phyloP scores from a whole-genome alignment of 257 asterid genomes.

The Nemophila menziesii region DNA sequence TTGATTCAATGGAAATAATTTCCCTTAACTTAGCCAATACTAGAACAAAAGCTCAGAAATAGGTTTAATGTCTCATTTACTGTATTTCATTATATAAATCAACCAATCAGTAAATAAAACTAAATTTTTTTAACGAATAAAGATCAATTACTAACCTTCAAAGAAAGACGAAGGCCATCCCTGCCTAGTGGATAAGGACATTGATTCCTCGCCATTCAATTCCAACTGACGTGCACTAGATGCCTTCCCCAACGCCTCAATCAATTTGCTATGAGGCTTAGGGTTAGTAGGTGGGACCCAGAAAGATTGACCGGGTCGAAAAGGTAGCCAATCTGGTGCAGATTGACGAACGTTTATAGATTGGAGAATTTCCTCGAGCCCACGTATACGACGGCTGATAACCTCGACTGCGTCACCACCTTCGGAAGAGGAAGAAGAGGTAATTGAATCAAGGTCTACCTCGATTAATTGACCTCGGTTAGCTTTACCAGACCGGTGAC shows the following conservation, averaged over 20 bases:
- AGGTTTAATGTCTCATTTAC: too few species aligned
- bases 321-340: slow-evolving; percentile 10
- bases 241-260: neutral
- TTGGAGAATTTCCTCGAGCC: slow-evolving; percentile 2
- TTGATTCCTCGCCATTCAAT: too few species aligned
- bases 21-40: too few species aligned
- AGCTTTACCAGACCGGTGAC: neutral
- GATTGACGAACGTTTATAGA: neutral
- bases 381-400: neutral
- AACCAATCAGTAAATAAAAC: too few species aligned
- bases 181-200: too few species aligned
- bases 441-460: neutral
- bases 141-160: too few species aligned
- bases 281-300: slow-evolving; percentile 2
- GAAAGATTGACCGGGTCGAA: slow-evolving; percentile 2
- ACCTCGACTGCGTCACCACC: neutral
- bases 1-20: too few species aligned
- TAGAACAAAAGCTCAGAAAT: too few species aligned
- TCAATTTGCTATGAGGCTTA: neutral
- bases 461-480: neutral
- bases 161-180: too few species aligned
- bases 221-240: too few species aligned
- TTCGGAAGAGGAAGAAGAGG: neutral
- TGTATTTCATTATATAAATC: too few species aligned
- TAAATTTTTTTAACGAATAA: too few species aligned